A percentile compares a stretch with the other conserved stretches of the same genome.
Conservation (phyloP, 164 flowering plant species). For the Vitis rotundifolia region DNA sequence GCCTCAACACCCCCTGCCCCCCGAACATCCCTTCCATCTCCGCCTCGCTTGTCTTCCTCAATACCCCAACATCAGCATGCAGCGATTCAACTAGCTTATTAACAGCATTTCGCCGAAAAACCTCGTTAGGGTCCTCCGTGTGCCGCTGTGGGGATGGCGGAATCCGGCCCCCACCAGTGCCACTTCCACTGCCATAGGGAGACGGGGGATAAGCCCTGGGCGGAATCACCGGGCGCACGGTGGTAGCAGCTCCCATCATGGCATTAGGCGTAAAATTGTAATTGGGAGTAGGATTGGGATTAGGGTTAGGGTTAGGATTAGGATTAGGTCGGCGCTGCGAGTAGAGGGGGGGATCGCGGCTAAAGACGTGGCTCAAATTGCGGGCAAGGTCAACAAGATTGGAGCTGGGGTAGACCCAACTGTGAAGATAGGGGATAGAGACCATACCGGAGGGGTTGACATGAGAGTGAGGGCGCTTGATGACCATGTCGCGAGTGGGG, state of each 20-base stretch:
- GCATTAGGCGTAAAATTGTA: constrained; percentile 3
- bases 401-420: constrained; percentile 84
- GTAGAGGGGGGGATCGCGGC: constrained; percentile 81
- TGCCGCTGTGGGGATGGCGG: constrained; percentile 25
- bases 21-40: constrained; percentile 76
- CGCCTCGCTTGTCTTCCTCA: constrained; percentile 73
- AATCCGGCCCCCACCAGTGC: constrained; percentile 20
- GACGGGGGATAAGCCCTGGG: constrained; percentile 46
- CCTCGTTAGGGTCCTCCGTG: constrained; percentile 68
- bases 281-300: constrained; percentile 20
- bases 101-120: constrained; percentile 60
- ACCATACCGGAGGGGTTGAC: constrained; percentile 83
- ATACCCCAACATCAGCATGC: constrained; percentile 48
- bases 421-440: constrained; percentile 61
- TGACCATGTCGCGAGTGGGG: constrained; percentile 90
- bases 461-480: constrained; percentile 73
- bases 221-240: constrained; percentile 32
- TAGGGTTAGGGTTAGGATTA: constrained; percentile 39
- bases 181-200: constrained; percentile 37
- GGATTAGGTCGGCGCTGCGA: constrained; percentile 49
- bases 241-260: not conserved
- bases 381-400: constrained; percentile 70
- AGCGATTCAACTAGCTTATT: constrained; percentile 66
- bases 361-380: constrained; percentile 45
- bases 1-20: constrained; percentile 59